A percentile compares a stretch with the other conserved stretches of the same genome.
These are phyloP conservation scores for Entelexis sorbosivorans DNA, from an alignment of 1,139 yeast genomes.

Conservation along the genomic window DNA sequence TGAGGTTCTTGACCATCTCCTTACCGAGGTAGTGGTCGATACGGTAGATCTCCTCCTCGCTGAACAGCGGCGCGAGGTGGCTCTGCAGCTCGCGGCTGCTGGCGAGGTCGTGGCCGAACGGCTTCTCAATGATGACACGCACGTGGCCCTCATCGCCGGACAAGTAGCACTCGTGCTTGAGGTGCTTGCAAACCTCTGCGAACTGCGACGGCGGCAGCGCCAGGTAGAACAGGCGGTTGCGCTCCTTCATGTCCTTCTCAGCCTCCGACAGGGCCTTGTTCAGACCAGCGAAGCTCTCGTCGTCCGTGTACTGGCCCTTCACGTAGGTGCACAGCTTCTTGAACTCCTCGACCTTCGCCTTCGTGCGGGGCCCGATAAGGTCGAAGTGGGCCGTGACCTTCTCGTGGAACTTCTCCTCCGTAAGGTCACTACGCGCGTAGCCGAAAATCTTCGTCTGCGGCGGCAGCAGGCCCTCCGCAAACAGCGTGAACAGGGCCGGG, in stretches of 20 bases:
- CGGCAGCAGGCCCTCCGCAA: constrained; percentile 72
- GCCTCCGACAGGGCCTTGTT: constrained; percentile 45
- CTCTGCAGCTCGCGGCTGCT: constrained; percentile 67
- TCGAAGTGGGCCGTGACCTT: constrained; percentile 61
- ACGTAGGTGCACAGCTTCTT: constrained; percentile 54
- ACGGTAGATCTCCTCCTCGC: constrained; percentile 85
- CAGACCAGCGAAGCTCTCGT: constrained; percentile 57
- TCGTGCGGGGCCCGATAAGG: constrained; percentile 38
- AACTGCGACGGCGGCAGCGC: constrained; percentile 94
- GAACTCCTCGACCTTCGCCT: constrained; percentile 55
- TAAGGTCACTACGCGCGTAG: constrained; percentile 75
- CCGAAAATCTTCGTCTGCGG: constrained; percentile 65
- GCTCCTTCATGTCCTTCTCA: constrained; percentile 39
- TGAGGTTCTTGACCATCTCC: constrained; percentile 91
- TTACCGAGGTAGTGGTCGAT: constrained; percentile 96
- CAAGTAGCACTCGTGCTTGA: constrained; percentile 62
- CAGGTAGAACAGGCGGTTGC: constrained; percentile 66
- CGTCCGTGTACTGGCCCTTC: constrained; percentile 67
- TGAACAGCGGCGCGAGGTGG: constrained; percentile 71
- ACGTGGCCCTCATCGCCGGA: constrained; percentile 47
- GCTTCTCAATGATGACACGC: constrained; percentile 88
- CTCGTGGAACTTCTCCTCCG: constrained; percentile 52
- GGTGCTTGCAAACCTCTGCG: constrained; percentile 60
- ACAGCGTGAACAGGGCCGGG: constrained; percentile 38
- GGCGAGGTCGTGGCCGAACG: constrained; percentile 86